Base-by-base conservation (phyloP, 169 alveolate genomes). In the Babesia gibsoni region DNA sequence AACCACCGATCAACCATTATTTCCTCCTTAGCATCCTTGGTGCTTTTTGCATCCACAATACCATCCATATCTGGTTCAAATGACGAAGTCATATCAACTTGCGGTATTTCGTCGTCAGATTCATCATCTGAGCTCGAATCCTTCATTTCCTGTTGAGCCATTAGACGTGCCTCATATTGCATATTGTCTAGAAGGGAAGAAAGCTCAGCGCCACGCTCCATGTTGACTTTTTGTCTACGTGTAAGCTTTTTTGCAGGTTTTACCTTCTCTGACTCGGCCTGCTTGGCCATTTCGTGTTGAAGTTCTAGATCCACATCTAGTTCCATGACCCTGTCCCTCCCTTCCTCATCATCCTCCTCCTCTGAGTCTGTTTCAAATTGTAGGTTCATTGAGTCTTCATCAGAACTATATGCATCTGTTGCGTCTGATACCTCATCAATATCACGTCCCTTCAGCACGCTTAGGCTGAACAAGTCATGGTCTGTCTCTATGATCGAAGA, bases 261-360 rank as follows among this genome's bases (percentile, higher is more conserved):
- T 8, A 41, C 42, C 5, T 32, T 36, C 7, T 73, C 64, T 0
- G 49, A 54, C 8, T 50, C 75, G 18, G 65, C 53, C 0, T 32
- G 25, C 69, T 74, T 84, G 20, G 69, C 72, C 35, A 84, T 54
- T 27, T 77, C 61, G 52, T 84, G 88, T 32, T 73, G 74, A 6
- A 84, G 58, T 48, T 83, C 90, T 45, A 84, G 73, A 58, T 84
- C 91, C 20, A 84, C 67, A 4, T 67, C 91, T 57, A 84, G 48
- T 4, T 53, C 43, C 33, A 53, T 53, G 18, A 52, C 52, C 41
- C 61, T 57, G 45, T 82, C 84, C 20, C 42, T 50, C 8, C 77
- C 89, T 5, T 45, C 66, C 42, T 64, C 84, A 9, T 65, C 67
- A 7, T 4, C 5, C 4, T 52, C 67, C 23, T 46, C 74, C 56